Percentiles rank a stretch among this genome's conserved stretches.
Conservation (phyloP, 164 flowering plant genomes). For the Aristolochia californica region DNA sequence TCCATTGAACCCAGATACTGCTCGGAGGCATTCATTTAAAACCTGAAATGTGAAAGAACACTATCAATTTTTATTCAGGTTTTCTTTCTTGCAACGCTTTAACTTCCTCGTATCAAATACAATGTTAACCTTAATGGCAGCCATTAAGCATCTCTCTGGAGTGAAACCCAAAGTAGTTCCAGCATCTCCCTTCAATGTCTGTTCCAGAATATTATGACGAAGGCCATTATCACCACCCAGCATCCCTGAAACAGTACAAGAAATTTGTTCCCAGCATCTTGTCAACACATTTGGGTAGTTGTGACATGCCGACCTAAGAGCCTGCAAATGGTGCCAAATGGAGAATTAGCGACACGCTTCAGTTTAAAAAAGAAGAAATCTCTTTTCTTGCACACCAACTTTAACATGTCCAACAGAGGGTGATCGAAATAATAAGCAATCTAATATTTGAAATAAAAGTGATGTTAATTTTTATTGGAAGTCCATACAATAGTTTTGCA, state of each 20-base stretch:
- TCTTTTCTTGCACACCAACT: too few relatives aligned
- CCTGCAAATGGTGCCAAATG: conserved; percentile 30
- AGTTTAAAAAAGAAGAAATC: too few relatives aligned
- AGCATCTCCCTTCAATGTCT: conserved; percentile 28
- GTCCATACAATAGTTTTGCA: too few relatives aligned
- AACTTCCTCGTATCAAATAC: not conserved
- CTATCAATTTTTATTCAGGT: not conserved
- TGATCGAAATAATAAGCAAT: too few relatives aligned
- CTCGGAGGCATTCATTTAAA: conserved; percentile 85
- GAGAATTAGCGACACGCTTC: not conserved
- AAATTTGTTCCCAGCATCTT: conserved; percentile 59
- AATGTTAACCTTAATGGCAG: conserved; percentile 51
- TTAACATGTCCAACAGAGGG: too few relatives aligned
- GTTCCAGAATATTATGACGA: conserved; percentile 19
- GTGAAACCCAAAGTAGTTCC: conserved; percentile 25
- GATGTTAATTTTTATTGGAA: too few relatives aligned
- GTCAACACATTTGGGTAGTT: conserved; percentile 58
- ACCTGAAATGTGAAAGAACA: conserved; percentile 34
- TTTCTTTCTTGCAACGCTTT: too few relatives aligned
- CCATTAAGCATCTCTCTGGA: conserved; percentile 25
- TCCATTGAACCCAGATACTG: conserved; percentile 86
- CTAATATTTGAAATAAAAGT: too few relatives aligned
- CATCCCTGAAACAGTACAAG: conserved; percentile 29
- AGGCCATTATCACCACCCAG: conserved; percentile 18
- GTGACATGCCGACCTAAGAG: conserved; percentile 69